phyloP scores from a whole-genome alignment of 805 yeast species.

The Cyberlindnera euphorbiae region DNA sequence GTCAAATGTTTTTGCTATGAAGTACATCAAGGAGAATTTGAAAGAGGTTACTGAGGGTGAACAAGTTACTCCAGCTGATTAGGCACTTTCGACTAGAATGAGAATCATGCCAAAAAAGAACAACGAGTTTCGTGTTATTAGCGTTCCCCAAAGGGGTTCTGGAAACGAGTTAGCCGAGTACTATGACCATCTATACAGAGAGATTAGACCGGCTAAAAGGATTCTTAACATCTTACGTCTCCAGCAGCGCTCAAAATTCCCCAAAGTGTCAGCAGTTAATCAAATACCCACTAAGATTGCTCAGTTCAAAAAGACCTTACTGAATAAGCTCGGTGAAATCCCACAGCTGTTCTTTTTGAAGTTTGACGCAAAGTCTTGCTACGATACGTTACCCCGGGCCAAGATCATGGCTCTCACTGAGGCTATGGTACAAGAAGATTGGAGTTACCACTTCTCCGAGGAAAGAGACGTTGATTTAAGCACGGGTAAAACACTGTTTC shows the following conservation, averaged over 20 bases:
- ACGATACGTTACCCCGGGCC: slow-evolving; percentile 59
- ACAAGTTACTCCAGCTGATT: not conserved
- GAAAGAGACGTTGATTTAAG: not conserved
- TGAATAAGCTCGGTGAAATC: slow-evolving; percentile 18
- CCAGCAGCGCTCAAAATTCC: slow-evolving; percentile 22
- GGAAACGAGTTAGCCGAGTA: slow-evolving; percentile 29
- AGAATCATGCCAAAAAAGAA: slow-evolving; percentile 56
- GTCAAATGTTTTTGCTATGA: slow-evolving; percentile 36
- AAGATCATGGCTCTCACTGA: slow-evolving; percentile 34
- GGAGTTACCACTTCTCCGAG: slow-evolving; percentile 7
- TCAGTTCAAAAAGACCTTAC: slow-evolving; percentile 31
- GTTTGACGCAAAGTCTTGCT: slow-evolving; percentile 75
- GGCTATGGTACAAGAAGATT: slow-evolving; percentile 26
- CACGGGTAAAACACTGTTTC: not conserved
- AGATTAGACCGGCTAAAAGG: slow-evolving; percentile 40
- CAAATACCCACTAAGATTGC: slow-evolving; percentile 40
- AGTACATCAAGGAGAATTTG: slow-evolving; percentile 39
- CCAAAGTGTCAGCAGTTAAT: slow-evolving; percentile 36
- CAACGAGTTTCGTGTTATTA: slow-evolving; percentile 54
- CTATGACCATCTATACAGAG: slow-evolving; percentile 30
- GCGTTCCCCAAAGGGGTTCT: slow-evolving; percentile 44
- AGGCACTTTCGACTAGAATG: slow-evolving; percentile 27
- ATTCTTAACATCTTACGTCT: slow-evolving; percentile 32
- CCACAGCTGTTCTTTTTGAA: slow-evolving; percentile 50
- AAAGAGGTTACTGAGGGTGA: too few relatives aligned